A percentile compares a stretch with the other conserved stretches of the same genome.
Evolutionary conservation across 2,329 filamentous ascomycete species (phyloP).

Genomic region (Coniochaeta prunicola): DNA sequence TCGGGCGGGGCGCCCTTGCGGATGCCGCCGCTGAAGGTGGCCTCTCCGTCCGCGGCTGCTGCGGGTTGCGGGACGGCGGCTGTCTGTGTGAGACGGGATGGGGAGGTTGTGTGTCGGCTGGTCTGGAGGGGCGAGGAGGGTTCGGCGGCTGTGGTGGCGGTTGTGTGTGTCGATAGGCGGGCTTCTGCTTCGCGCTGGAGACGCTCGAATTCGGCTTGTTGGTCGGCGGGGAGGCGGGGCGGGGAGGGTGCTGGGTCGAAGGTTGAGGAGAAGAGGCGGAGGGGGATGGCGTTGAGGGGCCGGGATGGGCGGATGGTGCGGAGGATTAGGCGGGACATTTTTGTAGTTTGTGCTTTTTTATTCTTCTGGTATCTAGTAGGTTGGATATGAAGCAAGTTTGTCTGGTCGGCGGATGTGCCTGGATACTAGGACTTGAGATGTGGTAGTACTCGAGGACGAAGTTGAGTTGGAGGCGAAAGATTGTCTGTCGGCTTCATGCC

Average conservation of each 20-base stretch:
- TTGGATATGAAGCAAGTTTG: background rate
- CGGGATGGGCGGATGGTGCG: constrained; percentile 5
- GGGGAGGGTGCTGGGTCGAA: constrained; percentile 59
- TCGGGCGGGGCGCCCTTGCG: constrained; percentile 76
- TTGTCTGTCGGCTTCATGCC: background rate
- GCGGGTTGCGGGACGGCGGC: constrained; percentile 26
- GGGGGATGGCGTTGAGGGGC: background rate
- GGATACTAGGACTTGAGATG: background rate
- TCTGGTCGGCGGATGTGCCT: background rate
- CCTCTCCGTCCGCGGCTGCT: constrained; percentile 18
- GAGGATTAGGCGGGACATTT: constrained; percentile 17
- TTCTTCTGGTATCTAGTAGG: background rate
- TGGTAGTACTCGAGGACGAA: background rate
- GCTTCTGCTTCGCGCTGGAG: constrained; percentile 61
- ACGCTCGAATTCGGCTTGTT: constrained; percentile 85
- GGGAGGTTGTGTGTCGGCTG: constrained; percentile 17
- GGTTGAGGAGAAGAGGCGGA: constrained; percentile 22
- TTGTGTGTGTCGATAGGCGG: constrained; percentile 30
- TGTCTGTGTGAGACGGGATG: background rate
- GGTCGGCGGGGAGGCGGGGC: constrained; percentile 76
- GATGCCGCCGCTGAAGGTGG: constrained; percentile 49
- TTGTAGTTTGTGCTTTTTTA: background rate
- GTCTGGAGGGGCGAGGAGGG: constrained; percentile 16
- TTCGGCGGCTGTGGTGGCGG: constrained; percentile 8
- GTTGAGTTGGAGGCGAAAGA: background rate